These are phyloP conservation scores for Esteya vermicola DNA, from an alignment of 2,329 filamentous ascomycete species.

Conservation along the genomic window DNA sequence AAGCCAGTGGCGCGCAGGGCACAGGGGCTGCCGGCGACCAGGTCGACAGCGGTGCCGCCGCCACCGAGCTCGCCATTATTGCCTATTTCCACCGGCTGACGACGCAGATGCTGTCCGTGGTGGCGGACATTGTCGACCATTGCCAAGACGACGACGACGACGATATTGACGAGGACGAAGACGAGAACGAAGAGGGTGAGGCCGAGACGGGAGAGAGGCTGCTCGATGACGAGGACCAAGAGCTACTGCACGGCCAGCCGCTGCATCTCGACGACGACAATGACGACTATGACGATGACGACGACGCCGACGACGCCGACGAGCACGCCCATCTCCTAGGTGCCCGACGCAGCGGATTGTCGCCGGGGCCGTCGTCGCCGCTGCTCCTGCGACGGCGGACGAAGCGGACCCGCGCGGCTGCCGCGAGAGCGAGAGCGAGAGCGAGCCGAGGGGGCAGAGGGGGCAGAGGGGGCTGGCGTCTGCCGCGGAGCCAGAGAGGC, in stretches of 20 bases:
- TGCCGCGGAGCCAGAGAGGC: not conserved
- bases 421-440: not conserved
- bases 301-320: not conserved
- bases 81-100: constrained; percentile 73
- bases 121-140: constrained; percentile 45
- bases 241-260: too few relatives aligned
- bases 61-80: constrained; percentile 55
- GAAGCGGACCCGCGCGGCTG: not conserved
- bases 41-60: constrained; percentile 22
- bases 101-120: constrained; percentile 44
- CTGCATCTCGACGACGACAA: constrained; percentile 4
- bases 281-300: constrained; percentile 19
- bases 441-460: not conserved
- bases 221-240: too few relatives aligned
- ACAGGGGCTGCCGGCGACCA: not conserved
- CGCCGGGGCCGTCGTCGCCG: not conserved
- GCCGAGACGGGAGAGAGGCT: not conserved
- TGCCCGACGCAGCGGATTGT: constrained; percentile 5
- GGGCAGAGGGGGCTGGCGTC: constrained; percentile 18
- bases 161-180: constrained; percentile 13
- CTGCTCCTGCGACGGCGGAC: not conserved
- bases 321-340: constrained; percentile 2
- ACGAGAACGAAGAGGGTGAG: not conserved
- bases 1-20: too few relatives aligned
- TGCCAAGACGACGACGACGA: constrained; percentile 28